These are phyloP conservation scores for Silene uniflora DNA, from an alignment of 148 eudicot species.

Conservation along the genomic window DNA sequence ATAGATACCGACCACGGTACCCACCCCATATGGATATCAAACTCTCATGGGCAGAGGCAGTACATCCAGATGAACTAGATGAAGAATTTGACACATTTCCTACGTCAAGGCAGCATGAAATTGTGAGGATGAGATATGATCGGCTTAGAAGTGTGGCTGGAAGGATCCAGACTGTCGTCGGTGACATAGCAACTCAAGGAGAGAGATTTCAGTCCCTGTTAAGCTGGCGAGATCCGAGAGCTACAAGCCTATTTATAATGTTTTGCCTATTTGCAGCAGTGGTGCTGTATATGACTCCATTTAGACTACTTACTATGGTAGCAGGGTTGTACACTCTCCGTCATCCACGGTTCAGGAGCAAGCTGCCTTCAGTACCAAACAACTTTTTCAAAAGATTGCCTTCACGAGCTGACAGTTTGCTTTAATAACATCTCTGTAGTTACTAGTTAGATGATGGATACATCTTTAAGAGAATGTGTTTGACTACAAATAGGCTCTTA, in stretches of 20 bases:
- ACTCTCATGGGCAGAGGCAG: constrained; percentile 62
- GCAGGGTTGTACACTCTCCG: constrained; percentile 40
- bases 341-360: constrained; percentile 53
- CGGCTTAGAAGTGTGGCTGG: constrained; percentile 58
- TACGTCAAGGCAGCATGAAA: constrained; percentile 43
- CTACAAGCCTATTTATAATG: constrained; percentile 45
- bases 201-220: constrained; percentile 53
- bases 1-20: constrained; percentile 41
- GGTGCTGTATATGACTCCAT: constrained; percentile 46
- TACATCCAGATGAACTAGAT: constrained; percentile 44
- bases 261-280: constrained; percentile 49
- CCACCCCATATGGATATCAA: constrained; percentile 62
- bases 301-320: constrained; percentile 38
- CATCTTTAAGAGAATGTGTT: neutral
- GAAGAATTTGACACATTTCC: constrained; percentile 58
- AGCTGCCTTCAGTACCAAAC: constrained; percentile 45
- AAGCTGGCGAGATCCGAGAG: constrained; percentile 62
- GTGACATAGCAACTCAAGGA: constrained; percentile 36
- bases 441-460: neutral
- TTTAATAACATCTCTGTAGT: neutral
- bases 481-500: constrained; percentile 3
- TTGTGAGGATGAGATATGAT: constrained; percentile 50
- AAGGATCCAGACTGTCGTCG: constrained; percentile 44
- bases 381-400: constrained; percentile 30
- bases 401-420: constrained; percentile 37